A percentile compares a stretch with the other conserved stretches of the same genome.
Conservation (phyloP, 768 basidiomycete genomes). For the Calocybe gangraenosa region DNA sequence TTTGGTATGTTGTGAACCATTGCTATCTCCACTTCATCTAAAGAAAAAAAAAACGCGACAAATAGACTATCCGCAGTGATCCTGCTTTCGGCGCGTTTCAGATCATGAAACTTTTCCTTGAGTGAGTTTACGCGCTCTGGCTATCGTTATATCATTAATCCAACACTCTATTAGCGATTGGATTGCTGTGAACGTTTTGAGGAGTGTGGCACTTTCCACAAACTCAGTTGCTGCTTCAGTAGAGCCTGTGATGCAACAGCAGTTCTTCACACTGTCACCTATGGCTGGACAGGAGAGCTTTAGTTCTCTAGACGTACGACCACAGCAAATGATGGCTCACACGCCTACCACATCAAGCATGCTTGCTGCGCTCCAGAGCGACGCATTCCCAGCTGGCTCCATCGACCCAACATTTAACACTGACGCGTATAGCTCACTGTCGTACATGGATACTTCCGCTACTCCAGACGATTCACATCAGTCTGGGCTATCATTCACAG, state of each 20-base stretch:
- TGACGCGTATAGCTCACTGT: slow-evolving; percentile 65
- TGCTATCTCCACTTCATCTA: background rate
- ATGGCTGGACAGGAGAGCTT: slow-evolving; percentile 87
- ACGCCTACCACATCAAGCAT: slow-evolving; percentile 89
- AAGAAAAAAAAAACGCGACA: too few species aligned
- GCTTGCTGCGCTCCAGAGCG: slow-evolving; percentile 82
- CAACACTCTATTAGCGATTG: slow-evolving; percentile 57
- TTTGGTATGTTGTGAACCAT: slow-evolving; percentile 48
- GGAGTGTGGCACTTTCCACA: slow-evolving; percentile 83
- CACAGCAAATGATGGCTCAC: slow-evolving; percentile 62
- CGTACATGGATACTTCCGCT: slow-evolving; percentile 72
- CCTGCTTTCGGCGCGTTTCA: slow-evolving; percentile 92
- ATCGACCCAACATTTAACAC: slow-evolving; percentile 68
- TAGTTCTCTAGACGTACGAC: slow-evolving; percentile 57
- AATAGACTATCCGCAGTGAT: slow-evolving; percentile 85
- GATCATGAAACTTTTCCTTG: slow-evolving; percentile 85
- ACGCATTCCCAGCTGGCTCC: slow-evolving; percentile 60
- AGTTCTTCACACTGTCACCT: slow-evolving; percentile 83
- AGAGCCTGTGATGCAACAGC: slow-evolving; percentile 88
- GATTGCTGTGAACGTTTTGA: slow-evolving; percentile 86
- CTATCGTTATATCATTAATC: slow-evolving; percentile 3
- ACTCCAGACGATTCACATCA: slow-evolving; percentile 65
- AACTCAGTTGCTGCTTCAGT: slow-evolving; percentile 91
- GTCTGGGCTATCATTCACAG: slow-evolving; percentile 65
- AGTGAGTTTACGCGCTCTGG: slow-evolving; percentile 45